Conservation (phyloP, 139 green algal genomes). For the Marvania coccoides region DNA sequence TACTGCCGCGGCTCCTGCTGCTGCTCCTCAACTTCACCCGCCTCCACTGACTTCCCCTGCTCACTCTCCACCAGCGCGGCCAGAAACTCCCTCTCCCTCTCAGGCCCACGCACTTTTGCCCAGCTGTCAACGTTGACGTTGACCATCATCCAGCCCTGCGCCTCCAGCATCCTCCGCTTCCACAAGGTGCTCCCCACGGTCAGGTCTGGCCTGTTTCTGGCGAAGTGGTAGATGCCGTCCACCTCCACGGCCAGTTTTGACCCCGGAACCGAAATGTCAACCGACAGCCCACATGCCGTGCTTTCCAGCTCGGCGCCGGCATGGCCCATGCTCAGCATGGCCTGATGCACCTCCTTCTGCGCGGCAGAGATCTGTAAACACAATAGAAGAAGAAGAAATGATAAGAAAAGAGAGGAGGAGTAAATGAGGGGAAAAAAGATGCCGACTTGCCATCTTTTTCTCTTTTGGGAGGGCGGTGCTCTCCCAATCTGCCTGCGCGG, state of each 20-base stretch:
- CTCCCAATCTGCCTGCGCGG: background rate
- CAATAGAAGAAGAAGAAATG: too few species aligned
- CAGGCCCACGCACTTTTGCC: background rate
- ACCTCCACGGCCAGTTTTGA: conserved; percentile 15
- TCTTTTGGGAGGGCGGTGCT: background rate
- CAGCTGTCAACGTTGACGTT: background rate
- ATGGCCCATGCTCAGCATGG: background rate
- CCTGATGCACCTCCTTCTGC: background rate
- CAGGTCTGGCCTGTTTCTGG: conserved; percentile 3
- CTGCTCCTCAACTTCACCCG: background rate
- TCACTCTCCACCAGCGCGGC: background rate
- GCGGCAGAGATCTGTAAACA: background rate
- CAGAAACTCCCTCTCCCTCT: background rate
- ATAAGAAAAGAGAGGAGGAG: too few species aligned
- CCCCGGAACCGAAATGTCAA: conserved; percentile 1
- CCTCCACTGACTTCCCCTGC: background rate
- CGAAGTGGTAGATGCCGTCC: conserved; percentile 21
- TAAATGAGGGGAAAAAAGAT: too few species aligned
- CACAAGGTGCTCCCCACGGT: conserved; percentile 2
- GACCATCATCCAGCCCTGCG: conserved; percentile 13
- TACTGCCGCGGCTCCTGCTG: background rate
- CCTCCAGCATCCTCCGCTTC: conserved; percentile 11
- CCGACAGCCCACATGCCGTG: background rate
- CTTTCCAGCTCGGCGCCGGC: background rate
- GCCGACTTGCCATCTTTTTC: too few species aligned